phyloP scores from a whole-genome alignment of 768 basidiomycete genomes.

The Dacryopinax primogenitus region DNA sequence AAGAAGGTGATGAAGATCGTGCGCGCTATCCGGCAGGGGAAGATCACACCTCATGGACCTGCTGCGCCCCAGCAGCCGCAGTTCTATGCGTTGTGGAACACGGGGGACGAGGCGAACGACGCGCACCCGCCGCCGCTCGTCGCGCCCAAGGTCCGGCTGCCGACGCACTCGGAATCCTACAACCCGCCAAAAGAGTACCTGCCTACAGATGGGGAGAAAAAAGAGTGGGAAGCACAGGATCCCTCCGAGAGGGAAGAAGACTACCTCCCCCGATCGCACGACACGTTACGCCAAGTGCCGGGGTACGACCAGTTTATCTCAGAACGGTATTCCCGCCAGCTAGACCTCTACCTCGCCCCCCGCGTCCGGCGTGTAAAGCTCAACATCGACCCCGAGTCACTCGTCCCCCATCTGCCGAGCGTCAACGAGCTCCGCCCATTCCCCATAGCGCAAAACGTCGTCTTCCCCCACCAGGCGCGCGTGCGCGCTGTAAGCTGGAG shows the following conservation, averaged over 20 bases:
- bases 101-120: conserved; percentile 40
- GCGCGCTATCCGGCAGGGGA: conserved; percentile 90
- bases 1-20: conserved; percentile 99
- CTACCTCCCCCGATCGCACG: conserved; percentile 77
- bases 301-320: conserved; percentile 86
- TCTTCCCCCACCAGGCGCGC: conserved; percentile 54
- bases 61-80: conserved; percentile 50
- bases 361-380: conserved; percentile 76
- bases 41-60: conserved; percentile 82
- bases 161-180: conserved; percentile 92
- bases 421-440: conserved; percentile 86
- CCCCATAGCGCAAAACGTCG: conserved; percentile 71
- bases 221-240: conserved; percentile 70
- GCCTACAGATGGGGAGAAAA: conserved; percentile 65
- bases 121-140: conserved; percentile 75
- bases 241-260: conserved; percentile 81
- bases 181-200: conserved; percentile 97
- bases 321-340: conserved; percentile 81
- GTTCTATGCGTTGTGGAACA: conserved; percentile 81
- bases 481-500: conserved; percentile 68
- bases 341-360: conserved; percentile 94
- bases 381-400: conserved; percentile 78
- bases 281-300: conserved; percentile 76
- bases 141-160: conserved; percentile 80
- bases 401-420: conserved; percentile 89